phyloP scores from a whole-genome alignment of 1,139 yeast genomes.

The Trichomonascaceae sp. region DNA sequence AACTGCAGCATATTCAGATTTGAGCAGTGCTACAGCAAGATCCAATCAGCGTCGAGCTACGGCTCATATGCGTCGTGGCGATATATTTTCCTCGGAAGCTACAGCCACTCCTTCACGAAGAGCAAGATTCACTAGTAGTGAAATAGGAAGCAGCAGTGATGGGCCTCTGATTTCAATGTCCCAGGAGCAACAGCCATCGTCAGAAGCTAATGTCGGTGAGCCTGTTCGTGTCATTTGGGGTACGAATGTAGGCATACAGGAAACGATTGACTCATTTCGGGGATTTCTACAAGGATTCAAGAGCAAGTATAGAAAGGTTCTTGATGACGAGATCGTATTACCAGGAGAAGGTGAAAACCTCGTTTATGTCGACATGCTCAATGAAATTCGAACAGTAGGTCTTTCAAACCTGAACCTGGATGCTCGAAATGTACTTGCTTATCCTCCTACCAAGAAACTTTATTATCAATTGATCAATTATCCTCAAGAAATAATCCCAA shows the following conservation, averaged over 20 bases:
- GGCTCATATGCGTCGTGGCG: slow-evolving; percentile 41
- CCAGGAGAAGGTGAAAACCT: slow-evolving; percentile 64
- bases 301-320: slow-evolving; percentile 59
- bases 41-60: slow-evolving; percentile 16
- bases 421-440: slow-evolving; percentile 70
- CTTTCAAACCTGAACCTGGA: slow-evolving; percentile 80
- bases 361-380: slow-evolving; percentile 67
- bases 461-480: slow-evolving; percentile 82
- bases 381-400: slow-evolving; percentile 71
- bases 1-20: slow-evolving; percentile 10
- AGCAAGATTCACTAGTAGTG: slow-evolving; percentile 24
- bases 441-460: slow-evolving; percentile 67
- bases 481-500: slow-evolving; percentile 95
- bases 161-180: slow-evolving; percentile 13
- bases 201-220: slow-evolving; percentile 44
- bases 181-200: slow-evolving; percentile 15
- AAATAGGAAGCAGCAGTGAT: slow-evolving; percentile 7
- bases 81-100: slow-evolving; percentile 51
- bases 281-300: slow-evolving; percentile 81
- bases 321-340: slow-evolving; percentile 44
- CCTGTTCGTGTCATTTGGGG: slow-evolving; percentile 97
- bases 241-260: slow-evolving; percentile 89
- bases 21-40: slow-evolving; percentile 14
- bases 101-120: slow-evolving; percentile 46
- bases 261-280: slow-evolving; percentile 72